phyloP scores from a whole-genome alignment of 768 basidiomycete species.

The Termitomyces sp. region DNA sequence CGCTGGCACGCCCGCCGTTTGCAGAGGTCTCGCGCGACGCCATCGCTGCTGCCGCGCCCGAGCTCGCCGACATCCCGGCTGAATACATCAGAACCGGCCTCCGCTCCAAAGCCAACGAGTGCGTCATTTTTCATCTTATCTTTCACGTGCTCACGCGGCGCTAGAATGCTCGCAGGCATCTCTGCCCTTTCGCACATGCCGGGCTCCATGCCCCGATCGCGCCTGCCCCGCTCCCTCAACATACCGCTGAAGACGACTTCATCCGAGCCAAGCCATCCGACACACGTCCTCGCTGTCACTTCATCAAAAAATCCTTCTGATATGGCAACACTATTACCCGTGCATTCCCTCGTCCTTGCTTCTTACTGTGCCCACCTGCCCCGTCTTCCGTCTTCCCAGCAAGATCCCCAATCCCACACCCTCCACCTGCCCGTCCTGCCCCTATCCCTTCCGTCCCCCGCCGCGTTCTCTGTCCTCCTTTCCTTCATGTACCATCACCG shows the following conservation, averaged over 20 bases:
- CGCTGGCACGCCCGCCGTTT: conserved; percentile 57
- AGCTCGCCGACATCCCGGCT: conserved; percentile 55
- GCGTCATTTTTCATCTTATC: conserved; percentile 18
- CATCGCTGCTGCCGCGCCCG: conserved; percentile 61
- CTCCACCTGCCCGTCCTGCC: conserved; percentile 64
- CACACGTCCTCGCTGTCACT: conserved; percentile 53
- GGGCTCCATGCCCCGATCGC: conserved; percentile 58
- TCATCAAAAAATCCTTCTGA: conserved; percentile 40
- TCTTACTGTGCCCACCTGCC: conserved; percentile 56
- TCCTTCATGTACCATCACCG: conserved; percentile 70
- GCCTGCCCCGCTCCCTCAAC: conserved; percentile 55
- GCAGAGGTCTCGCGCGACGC: conserved; percentile 52
- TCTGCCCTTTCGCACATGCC: conserved; percentile 55
- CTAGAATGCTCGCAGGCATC: conserved; percentile 51
- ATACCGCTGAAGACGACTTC: conserved; percentile 31
- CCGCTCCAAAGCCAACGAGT: conserved; percentile 38
- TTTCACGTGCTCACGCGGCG: conserved; percentile 5
- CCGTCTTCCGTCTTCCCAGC: conserved; percentile 35
- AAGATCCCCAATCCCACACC: conserved; percentile 19
- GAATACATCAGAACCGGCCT: conserved; percentile 67
- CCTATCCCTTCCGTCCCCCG: conserved; percentile 68
- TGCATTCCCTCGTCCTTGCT: conserved; percentile 59
- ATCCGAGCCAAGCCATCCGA: conserved; percentile 35
- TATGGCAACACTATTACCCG: conserved; percentile 47
- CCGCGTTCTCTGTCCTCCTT: conserved; percentile 61